These are phyloP conservation scores for Allium sativum DNA, from an alignment of 106 monocot species.

Conservation along the genomic window DNA sequence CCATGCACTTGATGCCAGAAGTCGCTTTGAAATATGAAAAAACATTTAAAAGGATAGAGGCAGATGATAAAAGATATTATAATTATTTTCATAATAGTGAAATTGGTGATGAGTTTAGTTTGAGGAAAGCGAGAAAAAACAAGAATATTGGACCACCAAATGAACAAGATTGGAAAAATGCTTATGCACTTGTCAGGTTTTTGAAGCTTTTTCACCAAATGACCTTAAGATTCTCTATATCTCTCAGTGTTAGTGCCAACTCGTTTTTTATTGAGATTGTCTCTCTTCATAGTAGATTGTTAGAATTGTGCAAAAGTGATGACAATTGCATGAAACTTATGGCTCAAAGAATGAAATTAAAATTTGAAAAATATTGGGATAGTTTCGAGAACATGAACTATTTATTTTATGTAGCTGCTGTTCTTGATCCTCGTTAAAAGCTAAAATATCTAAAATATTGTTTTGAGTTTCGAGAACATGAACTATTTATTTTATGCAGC, in stretches of 20 bases:
- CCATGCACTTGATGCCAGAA: too few relatives aligned
- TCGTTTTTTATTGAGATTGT: slow-evolving; percentile 2
- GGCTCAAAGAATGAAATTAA: background rate
- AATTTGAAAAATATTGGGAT: slow-evolving; percentile 12
- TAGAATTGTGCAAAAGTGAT: background rate
- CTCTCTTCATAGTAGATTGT: background rate
- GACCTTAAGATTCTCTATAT: background rate
- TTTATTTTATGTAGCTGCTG: slow-evolving; percentile 1
- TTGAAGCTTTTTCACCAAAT: slow-evolving; percentile 1
- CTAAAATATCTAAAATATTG: slow-evolving; percentile 8
- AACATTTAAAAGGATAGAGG: slow-evolving; percentile 7
- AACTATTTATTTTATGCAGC: too few relatives aligned
- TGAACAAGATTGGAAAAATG: slow-evolving; percentile 9
- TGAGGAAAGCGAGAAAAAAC: background rate
- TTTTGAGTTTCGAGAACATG: too few relatives aligned
- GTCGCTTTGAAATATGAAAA: slow-evolving; percentile 1
- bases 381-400: slow-evolving; percentile 8
- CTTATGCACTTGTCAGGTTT: background rate
- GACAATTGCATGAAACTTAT: background rate
- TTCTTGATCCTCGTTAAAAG: slow-evolving; percentile 10
- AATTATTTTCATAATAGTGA: background rate
- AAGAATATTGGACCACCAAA: background rate
- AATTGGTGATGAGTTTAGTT: background rate
- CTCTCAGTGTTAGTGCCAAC: background rate
- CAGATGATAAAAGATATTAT: background rate